Base-by-base conservation (phyloP, 176 grass and related monocot species). In the Rhynchospora pubera region DNA sequence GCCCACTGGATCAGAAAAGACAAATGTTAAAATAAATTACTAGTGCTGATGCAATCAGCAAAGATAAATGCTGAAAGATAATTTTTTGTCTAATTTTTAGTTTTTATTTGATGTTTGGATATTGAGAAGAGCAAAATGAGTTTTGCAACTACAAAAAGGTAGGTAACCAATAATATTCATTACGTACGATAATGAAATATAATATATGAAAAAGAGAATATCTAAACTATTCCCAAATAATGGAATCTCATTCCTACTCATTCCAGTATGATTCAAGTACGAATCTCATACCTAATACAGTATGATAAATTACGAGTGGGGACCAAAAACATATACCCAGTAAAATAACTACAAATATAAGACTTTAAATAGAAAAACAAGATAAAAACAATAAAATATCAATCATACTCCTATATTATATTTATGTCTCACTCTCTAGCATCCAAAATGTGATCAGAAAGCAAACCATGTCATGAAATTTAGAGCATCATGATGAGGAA, bases 1-100 rank as follows among this genome's bases (percentile, higher is more conserved):
- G 0, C 93, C 93, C 32, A 90, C 93, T 97, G 87, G 80, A 89
- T 11, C 43, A 44, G 64, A 79, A 61, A 32, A 65, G 18, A 72
- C 26, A 32, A 2, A 44, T 22, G 26, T 22, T 87, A n/a, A n/a
- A 51, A 1, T 46, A 12, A 85, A 63, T 19, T 26, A 77, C 15
- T 46, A 62, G 14, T 72, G 70, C 14, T 19, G 5, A 83, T 26
- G 62, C 16, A 2, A 72, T 83, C 26, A 57, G 23, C 66, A 34
- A 68, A 8, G n/a, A n/a, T 56, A 56, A 18, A 82, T 16, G 19
- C 9, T 67, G 43, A 62, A 30, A 82, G 26, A 11, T 82, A n/a
- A 15, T 77, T 9, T 46, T 16, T 80, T 23, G 7, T 22, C 7
- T 45, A 8, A 2, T 6, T 7, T 76, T 6, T 53, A 15, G 4